phyloP scores from a whole-genome alignment of 306 rosid genomes.

The Urtica urens region DNA sequence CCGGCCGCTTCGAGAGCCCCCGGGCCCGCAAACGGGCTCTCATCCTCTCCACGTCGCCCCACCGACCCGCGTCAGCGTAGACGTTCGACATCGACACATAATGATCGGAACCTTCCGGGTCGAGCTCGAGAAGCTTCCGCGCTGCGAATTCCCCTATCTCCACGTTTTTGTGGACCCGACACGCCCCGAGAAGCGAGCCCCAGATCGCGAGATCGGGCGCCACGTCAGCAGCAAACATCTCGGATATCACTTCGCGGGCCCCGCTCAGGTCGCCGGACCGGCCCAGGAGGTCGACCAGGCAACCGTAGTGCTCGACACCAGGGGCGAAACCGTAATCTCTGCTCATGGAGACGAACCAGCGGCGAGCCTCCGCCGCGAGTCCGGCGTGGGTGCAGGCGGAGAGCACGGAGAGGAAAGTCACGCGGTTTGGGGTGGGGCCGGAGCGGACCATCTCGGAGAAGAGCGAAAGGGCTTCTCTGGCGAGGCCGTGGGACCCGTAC shows the following conservation, averaged over 20 bases:
- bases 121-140: conserved; percentile 45
- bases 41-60: conserved; percentile 59
- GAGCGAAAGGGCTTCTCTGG: conserved; percentile 16
- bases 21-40: conserved; percentile 48
- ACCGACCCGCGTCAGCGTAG: conserved; percentile 69
- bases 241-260: conserved; percentile 15
- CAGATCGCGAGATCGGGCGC: conserved; percentile 15
- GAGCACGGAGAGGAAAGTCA: conserved; percentile 12
- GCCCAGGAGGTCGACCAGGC: conserved; percentile 23
- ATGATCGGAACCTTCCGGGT: conserved; percentile 55
- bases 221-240: conserved; percentile 13
- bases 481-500: conserved; percentile 16
- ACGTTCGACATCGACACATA: conserved; percentile 66
- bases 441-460: conserved; percentile 13
- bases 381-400: conserved; percentile 18
- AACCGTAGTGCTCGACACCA: conserved; percentile 19
- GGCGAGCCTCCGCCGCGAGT: conserved; percentile 9
- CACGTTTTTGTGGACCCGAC: conserved; percentile 16
- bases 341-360: conserved; percentile 16
- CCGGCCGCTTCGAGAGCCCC: conserved; percentile 50
- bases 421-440: conserved; percentile 16
- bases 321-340: conserved; percentile 15
- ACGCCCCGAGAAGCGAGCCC: conserved; percentile 22
- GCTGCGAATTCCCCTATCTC: conserved; percentile 33
- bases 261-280: conserved; percentile 9